These are phyloP conservation scores for Ceratorhiza oryzae-sativae DNA, from an alignment of 1,284 basidiomycete genomes.

Conservation along the genomic window DNA sequence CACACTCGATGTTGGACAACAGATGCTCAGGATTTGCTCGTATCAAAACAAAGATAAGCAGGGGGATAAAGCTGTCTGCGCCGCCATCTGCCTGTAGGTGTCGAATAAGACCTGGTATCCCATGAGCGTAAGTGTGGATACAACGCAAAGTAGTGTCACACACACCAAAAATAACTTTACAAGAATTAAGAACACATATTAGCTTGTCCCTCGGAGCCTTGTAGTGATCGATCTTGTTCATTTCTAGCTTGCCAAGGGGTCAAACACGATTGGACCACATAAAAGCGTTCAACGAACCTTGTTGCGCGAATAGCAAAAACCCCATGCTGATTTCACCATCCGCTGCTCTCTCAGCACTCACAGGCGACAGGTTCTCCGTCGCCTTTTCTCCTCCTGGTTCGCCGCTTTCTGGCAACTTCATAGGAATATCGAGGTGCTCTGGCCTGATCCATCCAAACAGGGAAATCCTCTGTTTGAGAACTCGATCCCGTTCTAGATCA, in stretches of 20 bases:
- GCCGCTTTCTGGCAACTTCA: conserved; percentile 60
- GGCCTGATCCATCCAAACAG: conserved; percentile 92
- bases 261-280: conserved; percentile 6
- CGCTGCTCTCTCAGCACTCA: conserved; percentile 41
- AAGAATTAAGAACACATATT: conserved; percentile 96
- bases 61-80: conserved; percentile 93
- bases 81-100: conserved; percentile 80
- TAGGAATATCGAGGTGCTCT: conserved; percentile 86
- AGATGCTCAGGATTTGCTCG: conserved; percentile 93
- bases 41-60: conserved; percentile 93
- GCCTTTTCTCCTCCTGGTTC: background rate
- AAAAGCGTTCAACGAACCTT: conserved; percentile 62
- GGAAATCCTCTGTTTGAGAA: conserved; percentile 88
- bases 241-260: conserved; percentile 59
- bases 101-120: conserved; percentile 76
- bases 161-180: conserved; percentile 98
- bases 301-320: conserved; percentile 92
- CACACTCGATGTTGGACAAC: conserved; percentile 93
- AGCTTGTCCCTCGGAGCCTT: conserved; percentile 98
- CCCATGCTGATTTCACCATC: conserved; percentile 62
- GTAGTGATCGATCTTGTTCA: conserved; percentile 97
- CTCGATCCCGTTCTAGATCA: conserved; percentile 92
- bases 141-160: conserved; percentile 39
- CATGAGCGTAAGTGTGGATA: conserved; percentile 33
- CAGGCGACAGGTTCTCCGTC: conserved; percentile 16